Base-by-base conservation (phyloP, 2,329 filamentous ascomycete genomes). In the Aspergillus pseudotamarii region DNA sequence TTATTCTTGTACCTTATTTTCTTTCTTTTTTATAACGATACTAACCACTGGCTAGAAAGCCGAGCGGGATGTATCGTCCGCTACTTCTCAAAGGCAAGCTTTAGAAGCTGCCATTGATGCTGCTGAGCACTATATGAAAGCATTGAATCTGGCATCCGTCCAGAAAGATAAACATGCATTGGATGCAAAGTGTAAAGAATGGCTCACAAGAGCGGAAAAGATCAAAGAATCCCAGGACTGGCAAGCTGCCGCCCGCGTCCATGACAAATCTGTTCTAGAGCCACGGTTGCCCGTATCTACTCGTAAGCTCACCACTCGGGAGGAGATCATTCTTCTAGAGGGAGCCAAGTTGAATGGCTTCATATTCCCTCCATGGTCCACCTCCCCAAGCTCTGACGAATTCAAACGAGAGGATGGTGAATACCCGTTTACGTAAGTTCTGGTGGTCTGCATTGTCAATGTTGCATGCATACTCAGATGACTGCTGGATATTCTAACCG, bases 341-440 rank as follows among this genome's bases (percentile, higher is more conserved):
- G 88, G 90, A 4, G 95, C 94, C 5, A 90, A 88, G 60, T 83
- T 99, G 23, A 92, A 97, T 73, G 92, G 91, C 0, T 91, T 89
- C 71, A 84, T 90, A 23, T 98, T 97, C 69, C 93, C 91, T 12
- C 93, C 91, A 0, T 99, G 95, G 95, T 85, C 85, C n/a, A 78
- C 78, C 2, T 82, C 88, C 32, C 90, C 92, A 1, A 74, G 77
- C 4, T 75, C 85, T 0, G 76, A 83, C 5, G 86, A 91, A 34
- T 97, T 97, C 69, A 76, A 82, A 36, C 76, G 83, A 32, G 68
- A 74, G 6, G 75, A 82, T 3, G 83, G 81, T n/a, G 80, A 81
- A 45, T 76, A 78, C 8, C 75, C 80, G n/a, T 97, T 90, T 74
- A 84, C 79, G 91, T 92, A 84, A 68, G 85, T 62, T 30, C 54